Percentiles rank a stretch among this genome's conserved stretches.
Conservation (phyloP, 441 rosid genomes). For the Croton laevigatus region DNA sequence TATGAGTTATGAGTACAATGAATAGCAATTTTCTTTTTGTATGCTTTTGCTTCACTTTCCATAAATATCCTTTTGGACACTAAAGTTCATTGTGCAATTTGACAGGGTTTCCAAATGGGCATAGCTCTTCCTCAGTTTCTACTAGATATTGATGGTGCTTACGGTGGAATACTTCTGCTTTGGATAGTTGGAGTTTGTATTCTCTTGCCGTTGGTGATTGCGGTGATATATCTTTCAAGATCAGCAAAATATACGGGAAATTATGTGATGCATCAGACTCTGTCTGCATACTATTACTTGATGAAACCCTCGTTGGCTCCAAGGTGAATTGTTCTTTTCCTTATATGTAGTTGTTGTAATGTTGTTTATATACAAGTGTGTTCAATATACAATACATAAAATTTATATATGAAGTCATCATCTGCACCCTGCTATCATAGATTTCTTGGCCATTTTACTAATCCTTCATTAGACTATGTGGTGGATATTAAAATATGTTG, state of each 20-base stretch:
- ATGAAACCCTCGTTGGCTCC: slow-evolving; percentile 99
- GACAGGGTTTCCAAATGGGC: slow-evolving; percentile 99
- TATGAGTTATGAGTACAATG: slow-evolving; percentile 1
- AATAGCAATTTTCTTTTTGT: slow-evolving; percentile 4
- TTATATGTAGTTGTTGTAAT: neutral
- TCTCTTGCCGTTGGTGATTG: slow-evolving; percentile 92
- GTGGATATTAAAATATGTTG: neutral
- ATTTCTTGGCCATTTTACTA: neutral
- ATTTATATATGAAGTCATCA: neutral
- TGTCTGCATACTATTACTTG: slow-evolving; percentile 79
- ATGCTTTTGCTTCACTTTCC: slow-evolving; percentile 11
- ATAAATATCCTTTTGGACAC: slow-evolving; percentile 16
- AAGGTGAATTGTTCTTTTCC: slow-evolving; percentile 45
- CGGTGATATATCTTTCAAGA: slow-evolving; percentile 92
- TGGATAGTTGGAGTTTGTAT: slow-evolving; percentile 98
- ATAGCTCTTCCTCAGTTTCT: slow-evolving; percentile 96
- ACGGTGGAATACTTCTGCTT: slow-evolving; percentile 93
- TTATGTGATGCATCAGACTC: slow-evolving; percentile 97
- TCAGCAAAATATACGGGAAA: slow-evolving; percentile 97
- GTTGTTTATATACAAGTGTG: neutral
- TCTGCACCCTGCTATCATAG: neutral
- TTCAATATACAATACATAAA: neutral
- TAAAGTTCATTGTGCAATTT: slow-evolving; percentile 22
- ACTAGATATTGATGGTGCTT: slow-evolving; percentile 89
- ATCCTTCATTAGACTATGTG: too few relatives aligned